phyloP scores from a whole-genome alignment of 2,329 filamentous ascomycete genomes.

The Chaetomium sp. region DNA sequence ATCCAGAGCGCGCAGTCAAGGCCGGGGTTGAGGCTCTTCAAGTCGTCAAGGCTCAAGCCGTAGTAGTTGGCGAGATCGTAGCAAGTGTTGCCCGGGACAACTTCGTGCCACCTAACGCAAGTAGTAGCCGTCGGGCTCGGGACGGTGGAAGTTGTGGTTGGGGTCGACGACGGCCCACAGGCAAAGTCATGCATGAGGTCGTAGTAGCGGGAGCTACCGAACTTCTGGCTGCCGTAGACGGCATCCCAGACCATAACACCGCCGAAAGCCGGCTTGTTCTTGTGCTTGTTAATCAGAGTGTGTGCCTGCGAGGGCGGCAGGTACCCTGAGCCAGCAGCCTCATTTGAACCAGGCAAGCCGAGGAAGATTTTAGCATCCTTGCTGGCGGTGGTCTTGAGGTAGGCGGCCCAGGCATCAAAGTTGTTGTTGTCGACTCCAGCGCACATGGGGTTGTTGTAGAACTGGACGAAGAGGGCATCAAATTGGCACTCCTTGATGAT shows the following conservation, averaged over 20 bases:
- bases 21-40: conserved; percentile 27
- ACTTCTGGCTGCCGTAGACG: conserved; percentile 30
- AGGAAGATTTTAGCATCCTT: conserved; percentile 44
- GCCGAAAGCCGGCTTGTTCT: conserved; percentile 37
- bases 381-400: conserved; percentile 40
- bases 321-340: conserved; percentile 37
- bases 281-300: conserved; percentile 35
- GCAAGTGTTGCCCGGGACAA: conserved; percentile 27
- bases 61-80: conserved; percentile 24
- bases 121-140: conserved; percentile 23
- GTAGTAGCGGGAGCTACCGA: conserved; percentile 32
- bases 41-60: conserved; percentile 20
- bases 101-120: conserved; percentile 26
- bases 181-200: conserved; percentile 33
- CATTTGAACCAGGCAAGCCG: conserved; percentile 41
- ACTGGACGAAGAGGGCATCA: conserved; percentile 50
- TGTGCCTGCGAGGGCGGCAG: conserved; percentile 29
- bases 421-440: conserved; percentile 43
- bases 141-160: conserved; percentile 22
- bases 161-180: conserved; percentile 14
- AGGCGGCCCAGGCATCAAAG: conserved; percentile 42
- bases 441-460: conserved; percentile 52
- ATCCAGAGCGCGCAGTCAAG: not conserved
- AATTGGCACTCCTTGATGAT: conserved; percentile 46
- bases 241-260: conserved; percentile 44